Percentiles rank a stretch among this genome's conserved stretches.
phyloP scores from a whole-genome alignment of 2,329 filamentous ascomycete genomes.

The Cylindrodendrum hubeiense region DNA sequence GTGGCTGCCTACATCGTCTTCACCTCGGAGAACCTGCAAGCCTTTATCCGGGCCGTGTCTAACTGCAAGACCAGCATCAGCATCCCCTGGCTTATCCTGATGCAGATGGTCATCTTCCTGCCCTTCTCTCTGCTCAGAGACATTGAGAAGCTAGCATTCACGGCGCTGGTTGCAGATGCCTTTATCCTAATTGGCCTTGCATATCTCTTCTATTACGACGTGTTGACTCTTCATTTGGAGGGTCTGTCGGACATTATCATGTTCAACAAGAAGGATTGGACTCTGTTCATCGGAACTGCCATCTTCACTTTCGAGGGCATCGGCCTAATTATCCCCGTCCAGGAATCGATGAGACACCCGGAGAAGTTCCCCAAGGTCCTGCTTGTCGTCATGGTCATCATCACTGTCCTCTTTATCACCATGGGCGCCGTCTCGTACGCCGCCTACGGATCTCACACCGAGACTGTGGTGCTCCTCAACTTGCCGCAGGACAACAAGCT shows the following conservation, averaged over 20 bases:
- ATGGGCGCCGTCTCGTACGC: slow-evolving; percentile 96
- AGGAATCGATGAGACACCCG: slow-evolving; percentile 95
- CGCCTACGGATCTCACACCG: slow-evolving; percentile 93
- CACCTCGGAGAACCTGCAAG: slow-evolving; percentile 93
- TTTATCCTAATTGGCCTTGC: slow-evolving; percentile 94
- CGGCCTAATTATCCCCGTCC: slow-evolving; percentile 96
- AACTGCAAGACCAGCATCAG: slow-evolving; percentile 88
- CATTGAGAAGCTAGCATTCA: slow-evolving; percentile 96
- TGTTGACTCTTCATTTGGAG: slow-evolving; percentile 81
- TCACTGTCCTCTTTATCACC: slow-evolving; percentile 89
- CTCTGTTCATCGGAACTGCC: slow-evolving; percentile 96
- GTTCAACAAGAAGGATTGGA: slow-evolving; percentile 95
- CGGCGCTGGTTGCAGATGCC: slow-evolving; percentile 90
- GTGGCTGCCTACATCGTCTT: slow-evolving; percentile 97
- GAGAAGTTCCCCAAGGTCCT: slow-evolving; percentile 92
- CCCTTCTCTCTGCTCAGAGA: slow-evolving; percentile 94
- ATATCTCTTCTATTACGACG: slow-evolving; percentile 96
- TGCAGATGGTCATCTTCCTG: slow-evolving; percentile 96
- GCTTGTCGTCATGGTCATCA: slow-evolving; percentile 92
- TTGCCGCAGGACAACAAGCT: slow-evolving; percentile 95
- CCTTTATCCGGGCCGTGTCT: slow-evolving; percentile 92
- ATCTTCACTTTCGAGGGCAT: slow-evolving; percentile 99
- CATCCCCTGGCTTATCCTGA: slow-evolving; percentile 89
- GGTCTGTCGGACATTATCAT: slow-evolving; percentile 87
- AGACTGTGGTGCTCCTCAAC: slow-evolving; percentile 96